phyloP scores from a whole-genome alignment of 768 basidiomycete genomes.

The Solioccasus polychromus region DNA sequence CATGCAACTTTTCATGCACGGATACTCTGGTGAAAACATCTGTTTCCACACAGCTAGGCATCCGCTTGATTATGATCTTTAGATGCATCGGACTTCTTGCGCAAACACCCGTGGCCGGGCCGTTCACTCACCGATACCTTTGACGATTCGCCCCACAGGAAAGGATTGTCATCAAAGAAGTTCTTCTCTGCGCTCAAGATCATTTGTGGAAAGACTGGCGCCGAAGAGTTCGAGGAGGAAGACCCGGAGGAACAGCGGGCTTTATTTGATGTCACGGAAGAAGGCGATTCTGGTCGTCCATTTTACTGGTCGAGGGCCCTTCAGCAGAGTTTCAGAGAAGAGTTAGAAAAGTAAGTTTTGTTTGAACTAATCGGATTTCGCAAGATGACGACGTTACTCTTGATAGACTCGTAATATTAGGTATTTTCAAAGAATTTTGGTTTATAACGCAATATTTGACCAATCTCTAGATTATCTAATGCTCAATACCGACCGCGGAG shows the following conservation, averaged over 20 bases:
- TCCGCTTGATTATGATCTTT: neutral
- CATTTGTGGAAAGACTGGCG: slow-evolving; percentile 82
- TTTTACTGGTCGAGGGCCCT: slow-evolving; percentile 83
- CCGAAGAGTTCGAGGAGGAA: slow-evolving; percentile 69
- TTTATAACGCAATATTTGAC: slow-evolving; percentile 4
- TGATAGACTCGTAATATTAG: slow-evolving; percentile 75
- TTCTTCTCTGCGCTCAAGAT: slow-evolving; percentile 67
- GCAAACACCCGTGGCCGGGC: slow-evolving; percentile 86
- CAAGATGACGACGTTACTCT: slow-evolving; percentile 10
- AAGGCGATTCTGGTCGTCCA: slow-evolving; percentile 49
- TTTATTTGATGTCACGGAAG: slow-evolving; percentile 65
- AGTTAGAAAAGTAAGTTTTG: slow-evolving; percentile 73
- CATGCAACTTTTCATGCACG: slow-evolving; percentile 86
- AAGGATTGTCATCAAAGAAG: slow-evolving; percentile 64
- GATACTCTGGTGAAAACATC: slow-evolving; percentile 58
- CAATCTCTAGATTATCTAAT: slow-evolving; percentile 71
- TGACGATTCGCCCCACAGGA: slow-evolving; percentile 78
- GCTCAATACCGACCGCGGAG: slow-evolving; percentile 85
- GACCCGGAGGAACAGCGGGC: slow-evolving; percentile 72
- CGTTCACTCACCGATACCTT: slow-evolving; percentile 82
- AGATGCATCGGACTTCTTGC: slow-evolving; percentile 88
- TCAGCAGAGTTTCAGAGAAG: slow-evolving; percentile 81
- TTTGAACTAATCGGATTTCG: neutral
- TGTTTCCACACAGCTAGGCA: neutral
- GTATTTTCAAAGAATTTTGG: slow-evolving; percentile 32